Evolutionary conservation across 768 basidiomycete species (phyloP), one percentile per base, ranked within the genome.

Genomic region (Serendipita vermifera): DNA sequence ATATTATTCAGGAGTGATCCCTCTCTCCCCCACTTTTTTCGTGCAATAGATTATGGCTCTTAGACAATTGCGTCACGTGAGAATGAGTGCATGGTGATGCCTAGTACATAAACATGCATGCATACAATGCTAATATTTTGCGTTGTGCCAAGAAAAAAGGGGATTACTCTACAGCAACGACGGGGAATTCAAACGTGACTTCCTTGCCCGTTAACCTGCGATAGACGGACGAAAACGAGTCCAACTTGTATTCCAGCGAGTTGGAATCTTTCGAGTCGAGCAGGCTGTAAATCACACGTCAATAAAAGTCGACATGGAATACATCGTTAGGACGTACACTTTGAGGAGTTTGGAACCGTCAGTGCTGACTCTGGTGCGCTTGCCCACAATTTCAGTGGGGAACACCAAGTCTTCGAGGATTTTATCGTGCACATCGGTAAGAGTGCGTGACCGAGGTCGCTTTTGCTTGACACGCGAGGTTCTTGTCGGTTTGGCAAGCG

Each of bases 201-300:
- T 97, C 93, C 78, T 96, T 97, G 69, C 93, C 93, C 62, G 92
- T 94, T 69, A 96, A 74, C 60, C 85, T 81, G 67, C 85, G 87
- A 80, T 96, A 97, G 61, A 98, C 89, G 38, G 90, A 92, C 48
- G 93, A 87, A 78, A 98, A 99, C 61, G 93, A 94, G 75, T 99
- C 96, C 64, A 98, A 80, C 81, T 99, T 99, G 86, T 99, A 97
- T 78, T 98, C 96, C 69, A 98, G 79, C 66, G 90, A 87, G 70
- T 92, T 98, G 57, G 91, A 82, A 69, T 99, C 96, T 73, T 98
- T 98, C 62, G 90, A 77, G 78, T 99, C 96, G 63, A 99, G 85
- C 78, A 92, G 85, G 63, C 94, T 98, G 69, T 22, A 59, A 58
- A 29, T 17, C 29, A 48, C 54, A 27, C 22, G 13, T 58, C 32